phyloP scores from a whole-genome alignment of 306 rosid genomes.

The Leucaena leucocephala region DNA sequence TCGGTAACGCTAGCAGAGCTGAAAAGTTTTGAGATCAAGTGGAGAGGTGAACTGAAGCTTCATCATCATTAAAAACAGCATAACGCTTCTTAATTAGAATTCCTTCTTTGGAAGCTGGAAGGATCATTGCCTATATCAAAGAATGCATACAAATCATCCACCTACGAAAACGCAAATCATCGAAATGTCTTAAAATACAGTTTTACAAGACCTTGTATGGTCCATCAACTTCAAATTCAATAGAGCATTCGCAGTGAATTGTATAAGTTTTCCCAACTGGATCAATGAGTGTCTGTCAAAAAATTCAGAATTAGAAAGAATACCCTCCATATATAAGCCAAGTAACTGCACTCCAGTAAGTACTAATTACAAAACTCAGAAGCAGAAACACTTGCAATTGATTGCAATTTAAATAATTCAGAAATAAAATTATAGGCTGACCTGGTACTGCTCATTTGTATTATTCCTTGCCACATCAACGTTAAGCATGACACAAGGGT shows the following conservation, averaged over 20 bases:
- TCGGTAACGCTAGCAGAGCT: no score
- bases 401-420: constrained; percentile 32
- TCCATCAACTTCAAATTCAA: constrained; percentile 99
- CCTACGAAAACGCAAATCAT: constrained; percentile 32
- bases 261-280: constrained; percentile 65
- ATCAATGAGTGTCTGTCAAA: constrained; percentile 77
- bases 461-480: constrained; percentile 97
- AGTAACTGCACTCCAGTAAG: constrained; percentile 13
- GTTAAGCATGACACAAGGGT: constrained; percentile 99
- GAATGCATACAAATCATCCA: constrained; percentile 14
- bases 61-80: constrained; percentile 96
- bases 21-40: no score
- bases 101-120: constrained; percentile 99
- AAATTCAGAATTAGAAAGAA: constrained; percentile 40
- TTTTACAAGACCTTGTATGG: constrained; percentile 83
- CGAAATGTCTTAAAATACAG: constrained; percentile 17
- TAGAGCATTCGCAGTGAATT: constrained; percentile 93
- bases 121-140: constrained; percentile 85
- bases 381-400: constrained; percentile 22
- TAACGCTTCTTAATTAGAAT: constrained; percentile 94
- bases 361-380: constrained; percentile 20
- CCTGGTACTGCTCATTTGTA: constrained; percentile 99
- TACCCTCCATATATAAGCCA: constrained; percentile 27
- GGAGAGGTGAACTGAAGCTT: no score
- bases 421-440: constrained; percentile 44